A percentile compares a stretch with the other conserved stretches of the same genome.
Conservation (phyloP, 495 filamentous ascomycete species). For the Cercophora samala region DNA sequence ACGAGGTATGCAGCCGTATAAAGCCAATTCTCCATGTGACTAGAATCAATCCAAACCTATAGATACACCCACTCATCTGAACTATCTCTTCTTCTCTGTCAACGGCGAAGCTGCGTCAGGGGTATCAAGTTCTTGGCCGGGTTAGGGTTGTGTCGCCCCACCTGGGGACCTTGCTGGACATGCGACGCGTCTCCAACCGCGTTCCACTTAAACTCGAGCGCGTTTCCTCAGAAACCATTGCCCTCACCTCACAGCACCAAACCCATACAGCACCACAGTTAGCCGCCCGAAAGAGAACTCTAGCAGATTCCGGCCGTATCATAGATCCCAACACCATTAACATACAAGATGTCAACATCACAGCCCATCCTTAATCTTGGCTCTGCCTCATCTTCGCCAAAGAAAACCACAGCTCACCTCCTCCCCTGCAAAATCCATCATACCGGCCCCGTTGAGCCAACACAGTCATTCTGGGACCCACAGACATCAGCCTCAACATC, state of each 20-base stretch:
- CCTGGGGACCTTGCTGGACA: neutral
- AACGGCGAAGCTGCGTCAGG: neutral
- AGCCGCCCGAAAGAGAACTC: conserved; percentile 1
- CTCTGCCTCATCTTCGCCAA: conserved; percentile 13
- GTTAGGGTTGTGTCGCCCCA: neutral
- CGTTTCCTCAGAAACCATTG: neutral
- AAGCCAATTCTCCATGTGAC: too few species aligned
- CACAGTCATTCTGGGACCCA: conserved; percentile 66
- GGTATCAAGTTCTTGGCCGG: neutral
- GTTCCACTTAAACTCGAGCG: conserved; percentile 19
- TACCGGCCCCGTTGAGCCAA: conserved; percentile 64
- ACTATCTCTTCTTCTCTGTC: neutral
- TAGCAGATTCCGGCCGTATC: too few species aligned
- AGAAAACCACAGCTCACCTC: conserved; percentile 66
- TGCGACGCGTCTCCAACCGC: conserved; percentile 11
- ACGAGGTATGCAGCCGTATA: too few species aligned
- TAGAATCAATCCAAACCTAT: too few species aligned
- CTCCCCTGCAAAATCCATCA: conserved; percentile 83
- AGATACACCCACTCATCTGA: too few species aligned
- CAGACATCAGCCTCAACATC: conserved; percentile 10
- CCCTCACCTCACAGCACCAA: neutral
- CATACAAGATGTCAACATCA: conserved; percentile 23
- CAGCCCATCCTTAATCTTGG: conserved; percentile 29
- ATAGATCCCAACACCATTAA: too few species aligned
- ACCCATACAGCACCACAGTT: neutral